Percentiles rank a stretch among this genome's conserved stretches.
phyloP scores from a whole-genome alignment of 2,329 filamentous ascomycete species.

The Neocucurbitaria cava region DNA sequence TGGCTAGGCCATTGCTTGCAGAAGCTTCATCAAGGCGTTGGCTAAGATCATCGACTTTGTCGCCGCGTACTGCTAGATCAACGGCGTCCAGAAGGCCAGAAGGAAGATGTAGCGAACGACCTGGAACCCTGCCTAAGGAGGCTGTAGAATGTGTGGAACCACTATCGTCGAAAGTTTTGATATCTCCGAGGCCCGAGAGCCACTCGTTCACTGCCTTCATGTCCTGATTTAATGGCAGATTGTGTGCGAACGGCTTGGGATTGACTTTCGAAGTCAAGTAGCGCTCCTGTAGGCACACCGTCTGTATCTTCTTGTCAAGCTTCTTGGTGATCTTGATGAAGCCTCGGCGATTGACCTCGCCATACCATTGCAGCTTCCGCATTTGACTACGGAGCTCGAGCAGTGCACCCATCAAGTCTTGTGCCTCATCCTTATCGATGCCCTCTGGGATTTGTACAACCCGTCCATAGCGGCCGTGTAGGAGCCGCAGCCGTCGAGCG shows the following conservation, averaged over 20 bases:
- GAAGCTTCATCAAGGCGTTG: conserved; percentile 66
- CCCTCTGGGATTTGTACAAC: conserved; percentile 71
- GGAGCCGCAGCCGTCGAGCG: conserved; percentile 80
- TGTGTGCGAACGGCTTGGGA: conserved; percentile 84
- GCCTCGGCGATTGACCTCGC: conserved; percentile 91
- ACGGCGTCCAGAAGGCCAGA: conserved; percentile 71
- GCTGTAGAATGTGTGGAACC: conserved; percentile 72
- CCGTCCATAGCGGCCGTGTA: conserved; percentile 86
- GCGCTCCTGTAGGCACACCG: conserved; percentile 76
- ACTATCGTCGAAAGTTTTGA: conserved; percentile 76
- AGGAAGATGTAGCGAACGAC: conserved; percentile 76
- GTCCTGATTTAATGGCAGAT: conserved; percentile 63
- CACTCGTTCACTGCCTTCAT: conserved; percentile 84
- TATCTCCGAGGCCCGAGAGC: conserved; percentile 81
- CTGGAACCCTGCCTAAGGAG: conserved; percentile 78
- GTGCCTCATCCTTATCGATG: conserved; percentile 85
- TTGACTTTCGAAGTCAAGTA: conserved; percentile 94
- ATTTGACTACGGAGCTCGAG: conserved; percentile 87
- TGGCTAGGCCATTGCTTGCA: conserved; percentile 57
- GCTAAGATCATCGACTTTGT: conserved; percentile 66
- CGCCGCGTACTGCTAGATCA: conserved; percentile 73
- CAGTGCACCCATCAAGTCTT: conserved; percentile 89
- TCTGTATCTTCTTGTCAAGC: conserved; percentile 89
- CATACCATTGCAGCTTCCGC: conserved; percentile 95
- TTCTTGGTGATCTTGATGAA: conserved; percentile 99